Conservation (phyloP, 1,284 basidiomycete species). For the Pyrrhoderma lamaoense region DNA sequence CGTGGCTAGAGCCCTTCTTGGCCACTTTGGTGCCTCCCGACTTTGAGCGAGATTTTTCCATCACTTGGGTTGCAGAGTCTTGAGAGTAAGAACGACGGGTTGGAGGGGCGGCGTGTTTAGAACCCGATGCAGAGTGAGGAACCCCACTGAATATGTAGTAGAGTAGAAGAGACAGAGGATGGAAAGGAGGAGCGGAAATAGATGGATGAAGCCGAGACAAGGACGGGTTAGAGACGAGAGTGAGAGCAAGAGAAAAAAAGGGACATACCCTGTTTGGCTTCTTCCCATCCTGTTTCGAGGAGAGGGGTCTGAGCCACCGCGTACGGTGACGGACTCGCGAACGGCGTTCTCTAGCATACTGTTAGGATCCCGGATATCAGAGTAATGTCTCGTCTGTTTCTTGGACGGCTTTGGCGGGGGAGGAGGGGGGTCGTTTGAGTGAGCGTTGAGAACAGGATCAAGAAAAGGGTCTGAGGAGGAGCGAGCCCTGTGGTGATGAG, state of each 20-base stretch:
- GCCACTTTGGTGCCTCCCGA: slow-evolving; percentile 34
- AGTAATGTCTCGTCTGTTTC: slow-evolving; percentile 30
- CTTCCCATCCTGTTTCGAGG: slow-evolving; percentile 38
- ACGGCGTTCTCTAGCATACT: slow-evolving; percentile 46
- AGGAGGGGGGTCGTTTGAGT: slow-evolving; percentile 24
- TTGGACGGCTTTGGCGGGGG: slow-evolving; percentile 24
- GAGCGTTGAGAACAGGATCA: slow-evolving; percentile 32
- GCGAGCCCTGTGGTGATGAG: slow-evolving; percentile 37
- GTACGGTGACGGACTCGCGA: slow-evolving; percentile 52
- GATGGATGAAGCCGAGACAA: slow-evolving; percentile 6
- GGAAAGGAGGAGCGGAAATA: background rate
- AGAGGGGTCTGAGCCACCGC: slow-evolving; percentile 28
- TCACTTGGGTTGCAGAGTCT: slow-evolving; percentile 44
- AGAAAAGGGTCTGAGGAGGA: slow-evolving; percentile 56
- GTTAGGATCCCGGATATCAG: slow-evolving; percentile 10
- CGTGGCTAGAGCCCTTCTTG: slow-evolving; percentile 65
- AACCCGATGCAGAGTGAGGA: slow-evolving; percentile 24
- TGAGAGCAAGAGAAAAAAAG: slow-evolving; percentile 21
- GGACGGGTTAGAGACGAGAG: slow-evolving; percentile 21
- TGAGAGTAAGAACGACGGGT: slow-evolving; percentile 63
- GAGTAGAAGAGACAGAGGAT: background rate
- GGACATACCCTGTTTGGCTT: slow-evolving; percentile 39
- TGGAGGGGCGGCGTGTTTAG: slow-evolving; percentile 29
- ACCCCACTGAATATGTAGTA: slow-evolving; percentile 16
- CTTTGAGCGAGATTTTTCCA: slow-evolving; percentile 46